Percentiles rank a stretch among this genome's conserved stretches.
phyloP scores from a whole-genome alignment of 768 basidiomycete species.

The Heimioporus sp. region DNA sequence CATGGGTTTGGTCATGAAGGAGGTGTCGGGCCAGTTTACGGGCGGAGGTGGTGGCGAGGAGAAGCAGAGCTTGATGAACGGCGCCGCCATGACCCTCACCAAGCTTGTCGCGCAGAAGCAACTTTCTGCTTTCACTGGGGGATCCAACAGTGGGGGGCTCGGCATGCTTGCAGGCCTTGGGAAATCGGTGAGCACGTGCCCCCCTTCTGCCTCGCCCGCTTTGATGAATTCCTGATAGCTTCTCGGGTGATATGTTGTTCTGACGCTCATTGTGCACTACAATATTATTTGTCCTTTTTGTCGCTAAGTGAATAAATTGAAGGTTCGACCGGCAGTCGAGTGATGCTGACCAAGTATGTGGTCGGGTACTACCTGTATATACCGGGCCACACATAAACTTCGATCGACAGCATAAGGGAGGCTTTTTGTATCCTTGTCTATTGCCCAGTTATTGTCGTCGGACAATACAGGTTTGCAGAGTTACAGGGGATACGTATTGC shows the following conservation, averaged over 20 bases:
- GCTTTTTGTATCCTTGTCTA: no score
- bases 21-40: slow-evolving; percentile 67
- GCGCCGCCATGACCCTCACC: slow-evolving; percentile 83
- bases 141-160: slow-evolving; percentile 70
- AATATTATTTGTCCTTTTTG: no score
- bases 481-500: no score
- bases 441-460: no score
- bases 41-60: slow-evolving; percentile 52
- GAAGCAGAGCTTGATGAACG: slow-evolving; percentile 83
- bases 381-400: no score
- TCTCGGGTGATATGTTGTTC: slow-evolving; percentile 7
- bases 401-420: no score
- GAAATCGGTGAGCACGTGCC: slow-evolving; percentile 39
- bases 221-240: slow-evolving; percentile 4
- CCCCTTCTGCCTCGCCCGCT: not conserved
- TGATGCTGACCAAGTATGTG: no score
- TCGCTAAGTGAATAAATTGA: no score
- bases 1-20: slow-evolving; percentile 84
- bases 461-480: no score
- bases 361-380: no score
- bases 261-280: no score
- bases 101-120: slow-evolving; percentile 74
- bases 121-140: slow-evolving; percentile 43
- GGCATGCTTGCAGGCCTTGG: slow-evolving; percentile 47
- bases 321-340: no score